Percentiles rank a stretch among this genome's conserved stretches.
Conservation (phyloP, 129 eudicot genomes). For the Glebionis coronaria region DNA sequence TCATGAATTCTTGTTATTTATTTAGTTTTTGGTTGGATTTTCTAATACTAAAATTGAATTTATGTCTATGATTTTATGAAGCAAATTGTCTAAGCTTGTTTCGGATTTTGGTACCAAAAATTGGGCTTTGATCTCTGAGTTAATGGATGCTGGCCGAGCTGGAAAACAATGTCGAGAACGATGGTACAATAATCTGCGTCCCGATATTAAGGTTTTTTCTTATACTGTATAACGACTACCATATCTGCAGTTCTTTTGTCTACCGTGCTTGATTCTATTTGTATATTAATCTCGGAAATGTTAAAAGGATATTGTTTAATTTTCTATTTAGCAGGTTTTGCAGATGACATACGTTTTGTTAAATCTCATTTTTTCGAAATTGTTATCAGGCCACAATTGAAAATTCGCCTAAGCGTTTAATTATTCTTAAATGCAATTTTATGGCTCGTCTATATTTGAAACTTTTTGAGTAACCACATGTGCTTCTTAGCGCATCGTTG, state of each 20-base stretch:
- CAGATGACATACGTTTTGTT: too few relatives aligned
- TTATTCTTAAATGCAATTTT: too few relatives aligned
- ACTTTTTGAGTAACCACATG: not conserved
- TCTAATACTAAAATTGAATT: not conserved
- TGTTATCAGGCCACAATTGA: too few relatives aligned
- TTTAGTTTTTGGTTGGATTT: not conserved
- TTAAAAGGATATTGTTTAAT: not conserved
- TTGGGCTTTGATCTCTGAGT: constrained; percentile 53
- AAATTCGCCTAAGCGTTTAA: too few relatives aligned
- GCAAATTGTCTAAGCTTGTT: constrained; percentile 45
- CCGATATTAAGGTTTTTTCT: constrained; percentile 59
- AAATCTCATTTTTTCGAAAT: too few relatives aligned
- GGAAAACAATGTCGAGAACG: constrained; percentile 79
- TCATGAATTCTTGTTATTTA: not conserved
- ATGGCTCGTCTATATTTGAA: too few relatives aligned
- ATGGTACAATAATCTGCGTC: constrained; percentile 61
- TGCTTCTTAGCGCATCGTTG: not conserved
- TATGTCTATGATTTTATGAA: constrained; percentile 25
- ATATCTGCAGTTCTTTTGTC: not conserved
- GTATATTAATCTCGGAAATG: not conserved
- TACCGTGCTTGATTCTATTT: not conserved
- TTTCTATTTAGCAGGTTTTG: not conserved
- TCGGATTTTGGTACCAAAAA: constrained; percentile 34
- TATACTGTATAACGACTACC: too few relatives aligned
- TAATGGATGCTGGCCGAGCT: constrained; percentile 44